Conservation (phyloP, 148 eudicot genomes). For the Chenopodium berlandieri region DNA sequence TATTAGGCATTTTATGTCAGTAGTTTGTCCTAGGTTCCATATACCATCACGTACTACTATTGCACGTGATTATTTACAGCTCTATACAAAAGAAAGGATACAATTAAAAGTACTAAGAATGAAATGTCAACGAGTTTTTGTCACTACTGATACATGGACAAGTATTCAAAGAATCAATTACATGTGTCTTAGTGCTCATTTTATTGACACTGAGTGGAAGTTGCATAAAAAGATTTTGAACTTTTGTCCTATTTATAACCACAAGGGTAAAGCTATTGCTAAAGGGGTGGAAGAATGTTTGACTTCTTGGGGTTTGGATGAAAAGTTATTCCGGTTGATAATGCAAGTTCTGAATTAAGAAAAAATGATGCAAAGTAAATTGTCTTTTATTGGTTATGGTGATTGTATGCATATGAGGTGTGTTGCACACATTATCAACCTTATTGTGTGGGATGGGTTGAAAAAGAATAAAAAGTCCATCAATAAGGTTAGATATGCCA, state of each 20-base stretch:
- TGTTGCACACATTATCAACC: constrained; percentile 2
- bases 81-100: not conserved
- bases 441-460: constrained; percentile 6
- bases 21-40: not conserved
- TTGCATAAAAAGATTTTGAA: no score
- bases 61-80: no score
- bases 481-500: not conserved
- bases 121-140: not conserved
- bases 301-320: not conserved
- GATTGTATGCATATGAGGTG: constrained; percentile 9
- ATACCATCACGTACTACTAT: no score
- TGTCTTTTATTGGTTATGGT: not conserved
- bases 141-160: not conserved
- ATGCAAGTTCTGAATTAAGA: constrained; percentile 7
- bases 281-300: not conserved
- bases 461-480: not conserved
- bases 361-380: not conserved
- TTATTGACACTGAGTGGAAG: not conserved
- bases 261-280: not conserved
- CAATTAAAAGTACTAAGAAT: not conserved
- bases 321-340: constrained; percentile 10
- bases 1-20: not conserved
- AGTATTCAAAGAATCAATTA: no score
- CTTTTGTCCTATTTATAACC: no score
- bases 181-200: not conserved